These are phyloP conservation scores for Ogataea henricii DNA, from an alignment of 805 yeast genomes.

Conservation along the genomic window DNA sequence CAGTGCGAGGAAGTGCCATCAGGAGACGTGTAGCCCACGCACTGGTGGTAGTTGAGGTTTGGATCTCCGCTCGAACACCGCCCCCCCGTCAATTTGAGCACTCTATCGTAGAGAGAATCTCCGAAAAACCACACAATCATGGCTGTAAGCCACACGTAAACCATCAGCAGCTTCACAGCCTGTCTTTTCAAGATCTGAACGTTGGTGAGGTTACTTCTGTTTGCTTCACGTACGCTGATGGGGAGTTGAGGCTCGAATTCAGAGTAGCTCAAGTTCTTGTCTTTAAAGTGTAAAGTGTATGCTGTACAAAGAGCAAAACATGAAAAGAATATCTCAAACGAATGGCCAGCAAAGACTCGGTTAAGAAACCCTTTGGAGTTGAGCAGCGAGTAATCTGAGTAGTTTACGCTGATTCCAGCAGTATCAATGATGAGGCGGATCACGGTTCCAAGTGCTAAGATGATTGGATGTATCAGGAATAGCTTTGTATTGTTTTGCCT, in stretches of 20 bases:
- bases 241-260: constrained; percentile 3
- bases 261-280: constrained; percentile 4
- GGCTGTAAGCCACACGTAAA: constrained; percentile 25
- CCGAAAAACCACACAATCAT: constrained; percentile 38
- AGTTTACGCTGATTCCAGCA: constrained; percentile 3
- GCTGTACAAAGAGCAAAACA: constrained; percentile 11
- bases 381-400: constrained; percentile 18
- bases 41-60: constrained; percentile 23
- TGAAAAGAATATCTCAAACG: constrained; percentile 29
- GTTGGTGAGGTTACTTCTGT: background rate
- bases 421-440: constrained; percentile 7
- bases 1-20: constrained; percentile 30
- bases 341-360: constrained; percentile 31
- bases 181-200: constrained; percentile 18
- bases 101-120: constrained; percentile 34
- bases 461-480: constrained; percentile 19
- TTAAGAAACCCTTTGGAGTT: constrained; percentile 31
- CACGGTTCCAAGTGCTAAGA: constrained; percentile 16
- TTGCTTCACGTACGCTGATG: background rate
- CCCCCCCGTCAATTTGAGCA: constrained; percentile 42
- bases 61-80: constrained; percentile 33
- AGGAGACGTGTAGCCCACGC: constrained; percentile 15
- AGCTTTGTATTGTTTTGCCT: background rate
- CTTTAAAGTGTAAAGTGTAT: constrained; percentile 14
- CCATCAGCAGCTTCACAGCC: constrained; percentile 18